These are phyloP conservation scores for Blastobotrys malaysiensis DNA, from an alignment of 1,139 yeast genomes.

Conservation along the genomic window DNA sequence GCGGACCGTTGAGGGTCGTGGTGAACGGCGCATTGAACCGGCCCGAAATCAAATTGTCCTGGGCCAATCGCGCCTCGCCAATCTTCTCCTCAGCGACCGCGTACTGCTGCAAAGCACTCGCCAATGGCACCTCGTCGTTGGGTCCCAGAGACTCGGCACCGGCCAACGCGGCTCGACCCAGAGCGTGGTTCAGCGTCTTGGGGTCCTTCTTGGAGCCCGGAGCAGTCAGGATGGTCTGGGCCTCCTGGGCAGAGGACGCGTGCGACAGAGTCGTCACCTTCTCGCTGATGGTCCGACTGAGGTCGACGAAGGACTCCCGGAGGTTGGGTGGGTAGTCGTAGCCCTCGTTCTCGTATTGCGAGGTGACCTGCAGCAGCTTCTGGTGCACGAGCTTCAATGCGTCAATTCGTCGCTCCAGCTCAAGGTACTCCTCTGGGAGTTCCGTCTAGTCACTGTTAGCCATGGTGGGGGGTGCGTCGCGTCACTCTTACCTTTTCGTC, in stretches of 20 bases:
- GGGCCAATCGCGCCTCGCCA: constrained; percentile 80
- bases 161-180: constrained; percentile 68
- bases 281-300: constrained; percentile 61
- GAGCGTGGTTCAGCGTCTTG: constrained; percentile 79
- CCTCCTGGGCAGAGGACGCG: constrained; percentile 78
- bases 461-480: background rate
- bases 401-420: constrained; percentile 70
- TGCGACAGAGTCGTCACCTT: constrained; percentile 65
- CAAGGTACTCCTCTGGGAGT: constrained; percentile 75
- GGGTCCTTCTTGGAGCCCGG: constrained; percentile 63
- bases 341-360: constrained; percentile 68
- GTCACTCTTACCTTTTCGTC: constrained; percentile 54
- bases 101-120: constrained; percentile 45
- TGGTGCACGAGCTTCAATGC: constrained; percentile 67
- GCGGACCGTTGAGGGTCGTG: constrained; percentile 57
- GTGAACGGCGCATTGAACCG: constrained; percentile 67
- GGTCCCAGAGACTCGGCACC: constrained; percentile 42
- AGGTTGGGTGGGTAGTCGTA: constrained; percentile 83
- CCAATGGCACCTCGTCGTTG: constrained; percentile 38
- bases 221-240: constrained; percentile 64
- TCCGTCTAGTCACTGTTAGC: constrained; percentile 44
- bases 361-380: constrained; percentile 65
- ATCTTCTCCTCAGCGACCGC: constrained; percentile 59
- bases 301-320: constrained; percentile 65
- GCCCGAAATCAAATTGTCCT: constrained; percentile 66